Evolutionary conservation across 1,139 yeast genomes (phyloP).

Genomic region (Kodamaea anthophila): DNA sequence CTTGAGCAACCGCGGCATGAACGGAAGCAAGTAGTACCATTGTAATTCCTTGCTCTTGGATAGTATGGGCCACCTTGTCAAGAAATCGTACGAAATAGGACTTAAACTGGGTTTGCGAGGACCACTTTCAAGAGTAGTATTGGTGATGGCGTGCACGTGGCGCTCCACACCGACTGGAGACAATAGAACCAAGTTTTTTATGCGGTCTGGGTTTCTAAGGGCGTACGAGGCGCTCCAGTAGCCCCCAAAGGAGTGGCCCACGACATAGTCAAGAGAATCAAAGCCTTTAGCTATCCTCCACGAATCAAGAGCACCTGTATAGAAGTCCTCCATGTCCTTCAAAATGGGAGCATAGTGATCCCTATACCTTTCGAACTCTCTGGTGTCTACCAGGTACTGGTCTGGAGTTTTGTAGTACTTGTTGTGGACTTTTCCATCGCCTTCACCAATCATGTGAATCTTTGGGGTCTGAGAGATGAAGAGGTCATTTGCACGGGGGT

Average conservation of each 20-base stretch:
- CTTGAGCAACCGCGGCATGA: slow-evolving; percentile 39
- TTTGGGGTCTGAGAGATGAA: slow-evolving; percentile 24
- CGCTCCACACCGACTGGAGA: slow-evolving; percentile 92
- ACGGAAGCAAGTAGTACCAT: slow-evolving; percentile 40
- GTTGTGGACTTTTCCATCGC: slow-evolving; percentile 25
- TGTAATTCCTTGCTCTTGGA: slow-evolving; percentile 20
- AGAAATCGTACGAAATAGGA: slow-evolving; percentile 31
- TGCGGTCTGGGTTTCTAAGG: slow-evolving; percentile 43
- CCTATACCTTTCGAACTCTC: slow-evolving; percentile 24
- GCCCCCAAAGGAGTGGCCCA: slow-evolving; percentile 45
- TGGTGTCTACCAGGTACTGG: slow-evolving; percentile 24
- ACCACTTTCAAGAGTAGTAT: slow-evolving; percentile 17
- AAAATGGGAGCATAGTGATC: slow-evolving; percentile 40
- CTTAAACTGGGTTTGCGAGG: slow-evolving; percentile 27
- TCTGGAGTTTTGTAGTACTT: slow-evolving; percentile 40
- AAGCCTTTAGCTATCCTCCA: slow-evolving; percentile 32
- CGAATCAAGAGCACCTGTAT: slow-evolving; percentile 30
- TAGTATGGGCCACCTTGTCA: slow-evolving; percentile 43
- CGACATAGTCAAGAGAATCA: slow-evolving; percentile 32
- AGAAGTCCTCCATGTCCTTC: slow-evolving; percentile 31
- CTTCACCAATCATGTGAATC: slow-evolving; percentile 25
- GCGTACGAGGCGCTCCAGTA: slow-evolving; percentile 43
- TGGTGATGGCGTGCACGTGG: slow-evolving; percentile 55
- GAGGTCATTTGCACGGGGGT: slow-evolving; percentile 34
- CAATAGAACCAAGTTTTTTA: slow-evolving; percentile 63